A percentile compares a stretch with the other conserved stretches of the same genome.
phyloP scores from a whole-genome alignment of 1,284 basidiomycete genomes.

The Ustilago shanxiensis region DNA sequence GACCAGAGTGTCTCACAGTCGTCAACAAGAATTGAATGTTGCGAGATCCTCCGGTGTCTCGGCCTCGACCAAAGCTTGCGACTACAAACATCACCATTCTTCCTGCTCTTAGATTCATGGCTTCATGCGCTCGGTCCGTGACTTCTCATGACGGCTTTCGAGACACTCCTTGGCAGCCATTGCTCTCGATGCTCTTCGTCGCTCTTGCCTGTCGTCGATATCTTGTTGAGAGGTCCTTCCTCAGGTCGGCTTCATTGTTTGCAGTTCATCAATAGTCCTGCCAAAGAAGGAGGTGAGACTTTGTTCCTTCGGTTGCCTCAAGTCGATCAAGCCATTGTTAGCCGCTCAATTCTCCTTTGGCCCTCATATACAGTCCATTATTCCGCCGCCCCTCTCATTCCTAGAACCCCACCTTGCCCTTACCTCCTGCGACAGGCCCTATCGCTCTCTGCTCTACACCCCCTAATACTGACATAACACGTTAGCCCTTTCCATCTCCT shows the following conservation, averaged over 20 bases:
- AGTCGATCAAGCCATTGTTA: background rate
- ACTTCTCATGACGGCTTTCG: background rate
- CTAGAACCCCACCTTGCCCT: background rate
- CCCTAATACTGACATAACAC: background rate
- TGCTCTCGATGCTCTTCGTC: background rate
- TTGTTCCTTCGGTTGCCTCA: too few relatives aligned
- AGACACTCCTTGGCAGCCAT: background rate
- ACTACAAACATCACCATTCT: slow-evolving; percentile 22
- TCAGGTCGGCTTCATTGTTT: background rate
- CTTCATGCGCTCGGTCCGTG: background rate
- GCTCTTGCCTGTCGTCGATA: slow-evolving; percentile 5
- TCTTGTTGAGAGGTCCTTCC: background rate
- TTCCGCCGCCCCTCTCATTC: background rate
- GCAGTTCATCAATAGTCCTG: background rate
- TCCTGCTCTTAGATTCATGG: background rate
- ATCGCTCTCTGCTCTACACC: slow-evolving; percentile 1
- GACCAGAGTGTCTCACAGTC: background rate
- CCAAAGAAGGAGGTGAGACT: background rate
- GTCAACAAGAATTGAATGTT: background rate
- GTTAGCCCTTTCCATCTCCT: background rate
- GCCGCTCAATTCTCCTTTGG: slow-evolving; percentile 2
- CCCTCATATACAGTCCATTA: slow-evolving; percentile 16
- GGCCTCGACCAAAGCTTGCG: slow-evolving; percentile 12
- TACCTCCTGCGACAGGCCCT: background rate
- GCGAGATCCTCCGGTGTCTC: background rate